Conservation (phyloP, 2,329 filamentous ascomycete species). For the Calycina herbarum region DNA sequence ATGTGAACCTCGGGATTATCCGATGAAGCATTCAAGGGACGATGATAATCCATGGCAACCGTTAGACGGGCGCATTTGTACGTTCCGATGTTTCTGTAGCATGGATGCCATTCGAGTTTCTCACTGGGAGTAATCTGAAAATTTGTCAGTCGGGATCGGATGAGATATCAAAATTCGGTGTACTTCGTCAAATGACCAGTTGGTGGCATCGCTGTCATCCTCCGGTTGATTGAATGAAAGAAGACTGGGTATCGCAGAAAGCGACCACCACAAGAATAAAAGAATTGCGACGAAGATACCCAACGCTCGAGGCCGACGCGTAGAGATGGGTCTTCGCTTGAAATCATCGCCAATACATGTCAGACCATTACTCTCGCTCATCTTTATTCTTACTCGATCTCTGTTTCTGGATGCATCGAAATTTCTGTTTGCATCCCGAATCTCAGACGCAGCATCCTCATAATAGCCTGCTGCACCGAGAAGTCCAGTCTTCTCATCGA, state of each 20-base stretch:
- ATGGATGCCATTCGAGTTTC: conserved; percentile 47
- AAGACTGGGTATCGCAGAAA: conserved; percentile 1
- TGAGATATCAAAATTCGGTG: background rate
- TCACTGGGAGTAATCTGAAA: conserved; percentile 45
- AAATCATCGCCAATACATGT: background rate
- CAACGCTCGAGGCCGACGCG: background rate
- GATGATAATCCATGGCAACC: conserved; percentile 49
- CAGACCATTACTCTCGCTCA: too few relatives aligned
- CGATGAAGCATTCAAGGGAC: conserved; percentile 40
- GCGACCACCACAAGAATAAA: conserved; percentile 8
- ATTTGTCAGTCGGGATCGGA: background rate
- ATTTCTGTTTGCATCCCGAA: background rate
- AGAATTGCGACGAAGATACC: background rate
- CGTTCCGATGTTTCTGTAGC: conserved; percentile 32
- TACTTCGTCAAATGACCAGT: conserved; percentile 8
- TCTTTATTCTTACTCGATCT: background rate
- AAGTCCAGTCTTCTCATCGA: background rate
- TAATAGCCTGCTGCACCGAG: background rate
- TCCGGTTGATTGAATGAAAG: background rate
- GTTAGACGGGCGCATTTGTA: conserved; percentile 47
- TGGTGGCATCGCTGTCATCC: background rate
- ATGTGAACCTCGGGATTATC: conserved; percentile 34
- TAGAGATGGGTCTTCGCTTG: background rate
- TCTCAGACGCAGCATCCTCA: background rate
- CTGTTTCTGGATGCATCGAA: background rate